Base-by-base conservation (phyloP, 169 alveolate species). In the Eimeria acervulina region DNA sequence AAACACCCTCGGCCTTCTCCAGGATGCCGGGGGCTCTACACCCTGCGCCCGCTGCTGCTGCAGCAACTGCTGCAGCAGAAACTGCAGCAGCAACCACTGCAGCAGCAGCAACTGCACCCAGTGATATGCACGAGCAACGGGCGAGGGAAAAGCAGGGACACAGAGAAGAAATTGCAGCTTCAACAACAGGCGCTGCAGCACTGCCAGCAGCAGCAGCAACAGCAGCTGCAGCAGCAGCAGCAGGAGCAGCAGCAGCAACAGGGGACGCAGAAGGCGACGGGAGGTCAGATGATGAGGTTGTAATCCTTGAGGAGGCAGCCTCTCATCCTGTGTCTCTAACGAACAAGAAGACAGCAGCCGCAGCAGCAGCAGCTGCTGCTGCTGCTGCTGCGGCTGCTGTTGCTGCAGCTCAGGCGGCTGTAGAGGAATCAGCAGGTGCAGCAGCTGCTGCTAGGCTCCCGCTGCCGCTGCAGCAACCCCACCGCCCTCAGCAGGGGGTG, bases 251-350 rank as follows among this genome's bases (percentile, higher is more conserved):
- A 76, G 33, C 87, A 76, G 63, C 36, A 76, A 12, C 59, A 26
- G 47, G 40, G 72, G 33, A 42, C 33, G 72, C 33, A 21, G 72
- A 42, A 36, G 40, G 68, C 0, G 90, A 44, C 23, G 44, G 42
- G 44, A 81, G 68, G 70, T 81, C 90, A 21, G 90, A 81, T 26
- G 90, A 81, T 63, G 90, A 81, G 52, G 90, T 81, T 31, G 90
- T 81, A 17, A 81, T 81, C 12, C 90, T 81, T 8, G 90, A 81
- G 31, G 90, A 36, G 31, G 70, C 72, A n/a, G 70, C 90, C 28
- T 1, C 90, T 2, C 90, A 12, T 19, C 42, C 72, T 7, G 51
- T n/a, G 40, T 28, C 90, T 51, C 52, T 17, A 26, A 8, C n/a
- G 0, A 42, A 40, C 66, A 81, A 42, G 44, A 26, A 42, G 38